Evolutionary conservation across 768 basidiomycete species (phyloP).

Genomic region (Galerina sulciceps): DNA sequence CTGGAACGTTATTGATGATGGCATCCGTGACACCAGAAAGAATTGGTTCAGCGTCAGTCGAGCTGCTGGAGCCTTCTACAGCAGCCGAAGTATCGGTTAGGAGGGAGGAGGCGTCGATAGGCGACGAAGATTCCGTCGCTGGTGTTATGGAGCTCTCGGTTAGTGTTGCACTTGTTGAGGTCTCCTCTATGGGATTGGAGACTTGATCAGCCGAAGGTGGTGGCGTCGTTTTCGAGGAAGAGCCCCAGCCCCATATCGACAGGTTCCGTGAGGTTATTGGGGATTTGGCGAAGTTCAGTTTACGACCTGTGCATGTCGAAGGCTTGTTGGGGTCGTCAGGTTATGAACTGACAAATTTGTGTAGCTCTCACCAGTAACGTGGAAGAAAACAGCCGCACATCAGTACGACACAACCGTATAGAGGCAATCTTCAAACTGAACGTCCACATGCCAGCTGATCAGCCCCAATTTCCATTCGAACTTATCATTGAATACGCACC

Average conservation of each 20-base stretch:
- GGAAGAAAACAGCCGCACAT: slow-evolving; percentile 12
- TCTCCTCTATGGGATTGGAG: background rate
- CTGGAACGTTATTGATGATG: slow-evolving; percentile 36
- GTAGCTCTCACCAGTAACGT: slow-evolving; percentile 4
- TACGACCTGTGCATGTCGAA: background rate
- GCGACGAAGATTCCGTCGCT: background rate
- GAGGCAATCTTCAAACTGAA: background rate
- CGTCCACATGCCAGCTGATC: background rate
- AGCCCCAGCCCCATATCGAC: slow-evolving; percentile 14
- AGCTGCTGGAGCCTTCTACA: slow-evolving; percentile 5
- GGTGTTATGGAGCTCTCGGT: background rate
- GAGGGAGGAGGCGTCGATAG: background rate
- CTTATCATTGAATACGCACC: background rate
- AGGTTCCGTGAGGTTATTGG: background rate
- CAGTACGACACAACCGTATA: background rate
- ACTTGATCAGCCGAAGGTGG: background rate
- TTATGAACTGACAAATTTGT: background rate
- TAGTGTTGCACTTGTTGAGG: background rate
- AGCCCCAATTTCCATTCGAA: background rate
- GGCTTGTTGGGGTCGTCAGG: background rate
- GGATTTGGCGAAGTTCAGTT: background rate
- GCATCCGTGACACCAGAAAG: slow-evolving; percentile 26
- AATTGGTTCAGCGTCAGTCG: slow-evolving; percentile 4
- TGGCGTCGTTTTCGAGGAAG: slow-evolving; percentile 4
- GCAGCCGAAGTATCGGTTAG: slow-evolving; percentile 5